Percentiles rank a stretch among this genome's conserved stretches.
These are phyloP conservation scores for Hypoxylon sp. DNA, from an alignment of 2,329 filamentous ascomycete species.

Conservation along the genomic window DNA sequence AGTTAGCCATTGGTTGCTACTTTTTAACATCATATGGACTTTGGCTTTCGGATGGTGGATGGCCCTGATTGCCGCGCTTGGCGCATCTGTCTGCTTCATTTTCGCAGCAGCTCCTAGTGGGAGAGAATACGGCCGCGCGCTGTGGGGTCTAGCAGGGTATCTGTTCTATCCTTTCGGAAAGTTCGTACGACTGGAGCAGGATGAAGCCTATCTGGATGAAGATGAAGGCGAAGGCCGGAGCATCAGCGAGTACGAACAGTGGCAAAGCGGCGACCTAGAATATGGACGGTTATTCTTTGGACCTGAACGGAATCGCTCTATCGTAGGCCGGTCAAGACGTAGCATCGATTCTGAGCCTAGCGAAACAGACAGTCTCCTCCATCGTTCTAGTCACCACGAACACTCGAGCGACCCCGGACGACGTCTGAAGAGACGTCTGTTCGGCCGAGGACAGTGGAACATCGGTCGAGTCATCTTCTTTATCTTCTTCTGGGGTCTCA, in stretches of 20 bases:
- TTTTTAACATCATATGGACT: conserved; percentile 93
- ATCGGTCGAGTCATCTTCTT: conserved; percentile 95
- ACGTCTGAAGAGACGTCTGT: conserved; percentile 80
- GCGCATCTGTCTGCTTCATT: conserved; percentile 79
- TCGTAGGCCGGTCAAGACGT: conserved; percentile 84
- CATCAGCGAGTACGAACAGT: conserved; percentile 98
- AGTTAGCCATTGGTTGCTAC: conserved; percentile 82
- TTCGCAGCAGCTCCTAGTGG: conserved; percentile 83
- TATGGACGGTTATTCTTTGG: conserved; percentile 97
- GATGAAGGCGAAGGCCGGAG: conserved; percentile 95
- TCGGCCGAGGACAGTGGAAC: conserved; percentile 96
- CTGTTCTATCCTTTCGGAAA: conserved; percentile 97
- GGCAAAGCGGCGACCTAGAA: conserved; percentile 97
- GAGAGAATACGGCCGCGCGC: conserved; percentile 82
- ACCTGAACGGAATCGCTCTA: conserved; percentile 77
- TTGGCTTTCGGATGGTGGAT: conserved; percentile 97
- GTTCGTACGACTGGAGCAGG: conserved; percentile 90
- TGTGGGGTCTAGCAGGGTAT: conserved; percentile 86
- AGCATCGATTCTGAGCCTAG: conserved; percentile 85
- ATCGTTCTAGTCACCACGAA: conserved; percentile 64
- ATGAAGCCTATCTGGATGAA: conserved; percentile 93
- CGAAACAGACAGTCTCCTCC: conserved; percentile 90
- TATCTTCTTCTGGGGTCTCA: conserved; percentile 90
- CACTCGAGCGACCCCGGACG: conserved; percentile 49
- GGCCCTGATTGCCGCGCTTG: conserved; percentile 75